Conservation (phyloP, 2,329 filamentous ascomycete species). For the Pseudogymnoascus sp. region DNA sequence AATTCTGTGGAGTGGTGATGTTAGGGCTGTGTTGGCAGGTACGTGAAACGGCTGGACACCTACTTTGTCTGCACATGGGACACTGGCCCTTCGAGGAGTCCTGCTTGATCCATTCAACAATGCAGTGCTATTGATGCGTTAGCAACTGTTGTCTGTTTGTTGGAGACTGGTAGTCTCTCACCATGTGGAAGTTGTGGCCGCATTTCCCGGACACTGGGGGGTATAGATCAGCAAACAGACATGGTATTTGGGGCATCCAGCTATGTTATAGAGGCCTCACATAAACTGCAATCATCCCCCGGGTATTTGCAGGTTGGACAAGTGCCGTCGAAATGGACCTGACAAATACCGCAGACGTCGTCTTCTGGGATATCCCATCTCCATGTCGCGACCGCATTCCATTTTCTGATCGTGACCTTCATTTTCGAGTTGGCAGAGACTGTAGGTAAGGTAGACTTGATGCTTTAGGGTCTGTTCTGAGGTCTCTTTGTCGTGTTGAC, state of each 20-base stretch:
- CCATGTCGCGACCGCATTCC: constrained; percentile 94
- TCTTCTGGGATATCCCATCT: constrained; percentile 96
- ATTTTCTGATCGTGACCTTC: constrained; percentile 92
- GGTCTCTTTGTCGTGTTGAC: not conserved
- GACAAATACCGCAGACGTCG: constrained; percentile 97
- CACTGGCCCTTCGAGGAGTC: constrained; percentile 89
- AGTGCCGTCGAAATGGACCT: constrained; percentile 94
- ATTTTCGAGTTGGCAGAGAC: constrained; percentile 40
- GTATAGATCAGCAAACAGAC: not conserved
- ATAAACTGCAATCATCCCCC: constrained; percentile 85
- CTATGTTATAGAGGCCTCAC: constrained; percentile 47
- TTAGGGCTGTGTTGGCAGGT: constrained; percentile 16
- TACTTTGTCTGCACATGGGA: constrained; percentile 96
- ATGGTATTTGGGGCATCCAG: not conserved
- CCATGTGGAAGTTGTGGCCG: constrained; percentile 97
- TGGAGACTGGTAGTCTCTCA: constrained; percentile 32
- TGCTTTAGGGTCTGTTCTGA: not conserved
- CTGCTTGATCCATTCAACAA: constrained; percentile 91
- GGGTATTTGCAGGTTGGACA: constrained; percentile 98
- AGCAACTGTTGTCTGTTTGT: not conserved
- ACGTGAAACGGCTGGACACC: constrained; percentile 19
- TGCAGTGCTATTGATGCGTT: constrained; percentile 63
- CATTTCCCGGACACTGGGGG: constrained; percentile 82
- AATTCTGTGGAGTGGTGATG: constrained; percentile 33
- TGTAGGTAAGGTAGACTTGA: not conserved